phyloP scores from a whole-genome alignment of 208 protist genomes.

The Leishmania braziliensis region DNA sequence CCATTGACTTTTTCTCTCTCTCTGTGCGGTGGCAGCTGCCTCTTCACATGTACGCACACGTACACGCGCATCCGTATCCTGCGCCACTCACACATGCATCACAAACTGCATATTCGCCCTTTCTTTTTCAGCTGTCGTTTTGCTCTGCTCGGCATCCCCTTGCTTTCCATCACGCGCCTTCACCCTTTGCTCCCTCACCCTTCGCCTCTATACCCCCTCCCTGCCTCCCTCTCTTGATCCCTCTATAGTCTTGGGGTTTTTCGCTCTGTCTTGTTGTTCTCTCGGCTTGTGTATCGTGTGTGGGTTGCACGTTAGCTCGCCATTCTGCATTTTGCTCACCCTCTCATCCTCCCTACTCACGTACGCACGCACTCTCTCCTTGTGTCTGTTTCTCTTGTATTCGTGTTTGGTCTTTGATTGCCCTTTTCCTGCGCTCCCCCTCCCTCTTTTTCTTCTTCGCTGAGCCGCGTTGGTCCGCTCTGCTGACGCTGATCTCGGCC shows the following conservation, averaged over 20 bases:
- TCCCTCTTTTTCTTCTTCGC: background rate
- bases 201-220: background rate
- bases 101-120: background rate
- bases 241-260: background rate
- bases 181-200: background rate
- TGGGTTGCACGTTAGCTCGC: background rate
- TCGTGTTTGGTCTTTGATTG: background rate
- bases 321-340: background rate
- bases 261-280: too few relatives aligned
- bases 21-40: background rate
- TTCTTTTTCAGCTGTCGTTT: background rate
- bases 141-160: background rate
- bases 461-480: background rate
- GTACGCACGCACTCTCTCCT: background rate
- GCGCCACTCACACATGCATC: background rate
- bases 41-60: background rate
- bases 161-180: background rate
- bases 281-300: too few relatives aligned
- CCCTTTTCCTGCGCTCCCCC: background rate
- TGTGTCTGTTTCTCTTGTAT: background rate
- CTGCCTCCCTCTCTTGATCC: background rate
- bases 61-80: background rate
- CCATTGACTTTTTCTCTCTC: background rate
- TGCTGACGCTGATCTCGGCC: background rate
- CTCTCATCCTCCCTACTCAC: background rate